Percentiles rank a stretch among this genome's conserved stretches.
These are phyloP conservation scores for Xerocomellus amylosporus DNA, from an alignment of 768 basidiomycete genomes.

Conservation along the genomic window DNA sequence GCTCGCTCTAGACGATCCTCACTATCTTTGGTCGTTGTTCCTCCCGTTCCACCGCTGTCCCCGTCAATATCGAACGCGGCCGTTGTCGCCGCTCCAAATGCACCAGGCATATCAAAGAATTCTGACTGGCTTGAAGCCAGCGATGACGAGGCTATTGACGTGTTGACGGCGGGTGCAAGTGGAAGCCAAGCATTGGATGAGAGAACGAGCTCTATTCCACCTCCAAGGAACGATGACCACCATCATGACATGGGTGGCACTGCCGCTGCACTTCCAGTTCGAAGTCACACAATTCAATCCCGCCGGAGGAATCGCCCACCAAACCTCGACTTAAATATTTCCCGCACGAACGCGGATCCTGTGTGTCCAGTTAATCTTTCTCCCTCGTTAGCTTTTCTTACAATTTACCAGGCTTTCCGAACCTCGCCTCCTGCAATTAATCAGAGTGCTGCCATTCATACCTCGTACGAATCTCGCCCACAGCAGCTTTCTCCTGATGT, in stretches of 20 bases:
- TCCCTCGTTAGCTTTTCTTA: conserved; percentile 60
- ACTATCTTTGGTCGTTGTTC: conserved; percentile 56
- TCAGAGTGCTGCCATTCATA: conserved; percentile 20
- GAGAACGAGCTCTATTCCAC: conserved; percentile 58
- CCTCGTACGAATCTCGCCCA: conserved; percentile 26
- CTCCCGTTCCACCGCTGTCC: conserved; percentile 32
- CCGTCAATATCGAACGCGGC: conserved; percentile 37
- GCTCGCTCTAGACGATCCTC: conserved; percentile 53
- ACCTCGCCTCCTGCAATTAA: conserved; percentile 39
- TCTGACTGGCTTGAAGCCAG: conserved; percentile 76
- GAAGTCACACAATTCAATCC: conserved; percentile 29
- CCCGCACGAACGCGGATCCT: conserved; percentile 34
- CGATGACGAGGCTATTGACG: conserved; percentile 84
- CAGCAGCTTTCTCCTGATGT: conserved; percentile 37
- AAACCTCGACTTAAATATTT: conserved; percentile 60
- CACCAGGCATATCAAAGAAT: conserved; percentile 46
- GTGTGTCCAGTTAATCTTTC: conserved; percentile 49
- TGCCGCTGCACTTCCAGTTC: conserved; percentile 26
- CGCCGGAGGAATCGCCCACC: conserved; percentile 58
- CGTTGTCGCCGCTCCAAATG: conserved; percentile 32
- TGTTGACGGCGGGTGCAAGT: conserved; percentile 76
- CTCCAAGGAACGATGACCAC: conserved; percentile 29
- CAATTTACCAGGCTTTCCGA: conserved; percentile 61
- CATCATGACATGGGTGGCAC: conserved; percentile 17
- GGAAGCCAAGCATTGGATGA: conserved; percentile 82